Evolutionary conservation across 345 rosid genomes (phyloP), one percentile per base, ranked within the genome.

Genomic region (Hirschfeldia incana): DNA sequence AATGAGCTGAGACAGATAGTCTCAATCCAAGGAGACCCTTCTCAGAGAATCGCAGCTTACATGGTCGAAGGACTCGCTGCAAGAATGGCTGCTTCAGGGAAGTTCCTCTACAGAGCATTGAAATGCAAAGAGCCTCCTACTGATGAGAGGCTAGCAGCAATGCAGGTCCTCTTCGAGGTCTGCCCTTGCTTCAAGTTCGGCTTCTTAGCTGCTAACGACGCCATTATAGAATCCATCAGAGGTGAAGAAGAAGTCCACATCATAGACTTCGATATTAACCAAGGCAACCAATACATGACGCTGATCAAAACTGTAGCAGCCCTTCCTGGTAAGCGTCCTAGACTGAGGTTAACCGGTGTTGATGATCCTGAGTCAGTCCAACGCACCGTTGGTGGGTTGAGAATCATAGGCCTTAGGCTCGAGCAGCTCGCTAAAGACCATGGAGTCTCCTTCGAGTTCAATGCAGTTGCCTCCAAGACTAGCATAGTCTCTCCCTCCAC

Each of bases 61-160:
- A 93, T 93, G 98, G 92, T 91, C 4, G 99, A 95, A 88, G 98
- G 99, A 65, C 88, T 95, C 74, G 99, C 96, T 16, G 99, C 99
- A 61, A 89, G 94, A 55, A 86, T 95, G 91, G 96, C 98, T 78
- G 83, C 88, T 39, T 93, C 99, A 21, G 99, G 99, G 17, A 95
- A 86, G 72, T 88, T 75, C 65, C 89, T 95, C 11, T 95, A 95
- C 80, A 91, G 80, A 84, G 88, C 99, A 69, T 81, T 95, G 74
- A 95, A 86, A 84, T 95, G 99, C 88, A 95, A 95, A 84, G 99
- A 93, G 82, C 97, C 99, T 74, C 99, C 99, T 71, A 86, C 97
- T 16, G 85, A 85, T 37, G 98, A 95, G 78, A 88, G 98, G 84
- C 96, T 95, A 30, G 98, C 99, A 58, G 99, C 99, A 0, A 95